Evolutionary conservation across 495 filamentous ascomycete genomes (phyloP), one percentile per base, ranked within the genome.

Genomic region (Articulospora tetracladia): DNA sequence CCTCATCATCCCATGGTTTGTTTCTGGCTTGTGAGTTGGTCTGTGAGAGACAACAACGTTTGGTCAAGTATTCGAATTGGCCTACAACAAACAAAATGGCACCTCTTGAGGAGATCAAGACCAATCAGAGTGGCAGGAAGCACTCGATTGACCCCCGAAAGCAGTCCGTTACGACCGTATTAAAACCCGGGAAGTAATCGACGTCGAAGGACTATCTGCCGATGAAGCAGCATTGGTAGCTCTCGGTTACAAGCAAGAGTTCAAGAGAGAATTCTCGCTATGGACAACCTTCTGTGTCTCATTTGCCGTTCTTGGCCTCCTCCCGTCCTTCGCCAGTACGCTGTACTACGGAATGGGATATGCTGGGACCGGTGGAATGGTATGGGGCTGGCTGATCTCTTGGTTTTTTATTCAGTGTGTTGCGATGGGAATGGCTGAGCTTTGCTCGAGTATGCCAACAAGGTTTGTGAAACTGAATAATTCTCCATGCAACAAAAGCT

Each of bases 271-370:
- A 64, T 91, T 92, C 67, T 87, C 81, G n/a, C 72, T 90, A n/a
- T 92, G 87, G 84, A 89, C 87, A 13, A 87, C 87, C 0, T 92
- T 92, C 72, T 89, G 86, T 65, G 87, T 92, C 51, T 86, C 82
- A 58, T 92, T 92, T 68, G 86, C 89, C 6, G 87, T 91, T 4
- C 72, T 92, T 57, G 89, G 89, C 3, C 68, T 92, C 52, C 71
- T 92, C 41, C 89, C 89, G 0, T 88, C 84, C 48, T 90, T 91
- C 67, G 89, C 89, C 4, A 85, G 79, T 55, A 93, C 89, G 0
- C 72, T 93, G 54, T 86, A 79, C 64, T 93, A 90, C 77, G 89
- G 88, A 57, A 87, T 92, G 81, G 89, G 89, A 55, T 92, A 92
- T 74, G 89, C 89, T 20, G 88, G 89, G 12, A 89, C 87, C 1